Evolutionary conservation across 1,139 yeast genomes (phyloP).

Genomic region (Lizanozyma gosingica): DNA sequence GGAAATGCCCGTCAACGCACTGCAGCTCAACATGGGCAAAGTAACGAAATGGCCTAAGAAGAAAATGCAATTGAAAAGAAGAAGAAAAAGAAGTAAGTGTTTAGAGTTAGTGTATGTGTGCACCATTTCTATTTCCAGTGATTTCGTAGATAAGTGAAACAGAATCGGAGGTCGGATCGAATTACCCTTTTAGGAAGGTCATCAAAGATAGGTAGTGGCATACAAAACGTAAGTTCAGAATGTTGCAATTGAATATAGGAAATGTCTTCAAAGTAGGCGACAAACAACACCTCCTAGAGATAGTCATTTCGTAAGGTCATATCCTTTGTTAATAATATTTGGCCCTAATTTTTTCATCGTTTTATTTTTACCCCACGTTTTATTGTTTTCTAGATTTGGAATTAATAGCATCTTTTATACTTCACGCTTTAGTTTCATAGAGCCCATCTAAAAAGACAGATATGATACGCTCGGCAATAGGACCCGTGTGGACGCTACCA

Average conservation of each 20-base stretch:
- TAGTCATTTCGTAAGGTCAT: not conserved
- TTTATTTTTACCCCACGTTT: not conserved
- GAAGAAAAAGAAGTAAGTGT: no score
- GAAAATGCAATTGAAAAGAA: no score
- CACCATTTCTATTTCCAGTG: no score
- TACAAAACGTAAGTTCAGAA: no score
- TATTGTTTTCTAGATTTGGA: not conserved
- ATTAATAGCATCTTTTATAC: not conserved
- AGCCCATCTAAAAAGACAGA: slow-evolving; percentile 74
- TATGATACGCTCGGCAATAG: slow-evolving; percentile 75
- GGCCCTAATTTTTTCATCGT: not conserved
- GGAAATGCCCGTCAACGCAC: slow-evolving; percentile 15
- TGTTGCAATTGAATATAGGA: not conserved
- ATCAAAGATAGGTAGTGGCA: no score
- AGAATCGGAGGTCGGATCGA: no score
- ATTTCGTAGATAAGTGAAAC: no score
- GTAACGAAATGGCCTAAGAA: no score
- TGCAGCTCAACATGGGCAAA: slow-evolving; percentile 10
- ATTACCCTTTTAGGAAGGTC: no score
- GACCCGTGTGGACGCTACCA: slow-evolving; percentile 75
- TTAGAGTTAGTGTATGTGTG: no score
- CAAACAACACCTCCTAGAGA: not conserved
- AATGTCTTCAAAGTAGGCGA: not conserved
- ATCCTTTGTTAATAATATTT: not conserved
- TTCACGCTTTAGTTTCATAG: slow-evolving; percentile 33